Conservation (phyloP, 805 yeast species). For the Candida sphagnicola region DNA sequence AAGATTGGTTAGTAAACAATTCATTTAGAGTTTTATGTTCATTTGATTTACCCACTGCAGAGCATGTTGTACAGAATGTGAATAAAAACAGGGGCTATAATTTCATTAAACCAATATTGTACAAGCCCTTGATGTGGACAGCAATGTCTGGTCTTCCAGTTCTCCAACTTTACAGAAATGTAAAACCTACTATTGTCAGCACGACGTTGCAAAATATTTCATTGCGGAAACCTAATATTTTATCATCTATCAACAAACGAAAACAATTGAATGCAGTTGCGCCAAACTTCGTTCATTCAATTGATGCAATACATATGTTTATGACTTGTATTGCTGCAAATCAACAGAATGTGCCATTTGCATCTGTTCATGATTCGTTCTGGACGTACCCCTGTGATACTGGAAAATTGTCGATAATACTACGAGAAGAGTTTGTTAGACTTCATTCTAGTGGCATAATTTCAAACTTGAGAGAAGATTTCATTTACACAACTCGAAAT, state of each 20-base stretch:
- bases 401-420: conserved; percentile 17
- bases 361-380: conserved; percentile 40
- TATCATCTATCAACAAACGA: conserved; percentile 21
- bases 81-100: neutral
- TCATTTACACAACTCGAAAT: conserved; percentile 17
- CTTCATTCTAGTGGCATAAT: conserved; percentile 27
- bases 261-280: conserved; percentile 38
- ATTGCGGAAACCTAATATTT: conserved; percentile 14
- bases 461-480: conserved; percentile 21
- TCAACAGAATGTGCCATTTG: conserved; percentile 21
- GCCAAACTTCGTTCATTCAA: conserved; percentile 41
- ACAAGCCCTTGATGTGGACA: conserved; percentile 41
- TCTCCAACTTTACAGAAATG: conserved; percentile 29
- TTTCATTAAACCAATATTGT: conserved; percentile 16
- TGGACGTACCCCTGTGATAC: conserved; percentile 39
- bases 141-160: conserved; percentile 39
- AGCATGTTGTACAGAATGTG: conserved; percentile 3
- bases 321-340: conserved; percentile 29
- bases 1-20: conserved; percentile 32
- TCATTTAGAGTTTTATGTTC: conserved; percentile 27
- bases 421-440: conserved; percentile 33
- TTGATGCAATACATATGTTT: conserved; percentile 37
- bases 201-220: conserved; percentile 20
- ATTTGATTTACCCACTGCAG: conserved; percentile 14
- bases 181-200: conserved; percentile 8